These are phyloP conservation scores for Lachnellula arida DNA, from an alignment of 2,329 filamentous ascomycete genomes.

Conservation along the genomic window DNA sequence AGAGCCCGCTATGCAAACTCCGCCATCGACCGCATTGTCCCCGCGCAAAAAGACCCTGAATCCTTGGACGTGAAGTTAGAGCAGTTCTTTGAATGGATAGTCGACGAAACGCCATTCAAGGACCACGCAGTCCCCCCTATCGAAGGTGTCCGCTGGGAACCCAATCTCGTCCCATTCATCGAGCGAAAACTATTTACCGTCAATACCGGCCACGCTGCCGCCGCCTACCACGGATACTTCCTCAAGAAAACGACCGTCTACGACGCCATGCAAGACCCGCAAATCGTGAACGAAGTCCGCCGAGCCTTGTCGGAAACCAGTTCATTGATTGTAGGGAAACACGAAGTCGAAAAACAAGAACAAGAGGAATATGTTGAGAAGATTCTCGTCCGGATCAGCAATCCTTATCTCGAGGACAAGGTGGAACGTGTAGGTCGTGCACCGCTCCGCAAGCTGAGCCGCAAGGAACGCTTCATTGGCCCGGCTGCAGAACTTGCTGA, in stretches of 20 bases:
- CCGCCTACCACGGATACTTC: constrained; percentile 91
- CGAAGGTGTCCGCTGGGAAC: constrained; percentile 87
- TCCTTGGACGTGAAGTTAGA: constrained; percentile 92
- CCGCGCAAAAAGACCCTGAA: constrained; percentile 63
- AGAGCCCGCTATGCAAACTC: constrained; percentile 94
- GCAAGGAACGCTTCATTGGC: constrained; percentile 93
- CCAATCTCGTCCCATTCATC: constrained; percentile 88
- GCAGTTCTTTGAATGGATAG: constrained; percentile 99
- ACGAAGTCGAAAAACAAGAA: constrained; percentile 68
- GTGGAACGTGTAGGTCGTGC: constrained; percentile 95
- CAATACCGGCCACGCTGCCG: constrained; percentile 96
- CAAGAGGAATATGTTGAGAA: constrained; percentile 86
- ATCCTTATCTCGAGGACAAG: constrained; percentile 86
- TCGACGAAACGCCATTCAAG: constrained; percentile 81
- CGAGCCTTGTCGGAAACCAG: constrained; percentile 82
- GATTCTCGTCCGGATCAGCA: constrained; percentile 89
- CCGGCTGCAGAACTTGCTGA: constrained; percentile 88
- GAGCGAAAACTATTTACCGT: constrained; percentile 99
- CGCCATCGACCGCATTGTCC: constrained; percentile 96
- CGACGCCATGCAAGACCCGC: constrained; percentile 76
- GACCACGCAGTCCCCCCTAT: constrained; percentile 68
- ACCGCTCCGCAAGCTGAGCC: constrained; percentile 85
- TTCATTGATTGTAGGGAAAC: constrained; percentile 79
- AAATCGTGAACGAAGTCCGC: constrained; percentile 75
- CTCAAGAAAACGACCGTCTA: constrained; percentile 82